Base-by-base conservation (phyloP, 2,329 filamentous ascomycete genomes). In the Ascomycota sp. region DNA sequence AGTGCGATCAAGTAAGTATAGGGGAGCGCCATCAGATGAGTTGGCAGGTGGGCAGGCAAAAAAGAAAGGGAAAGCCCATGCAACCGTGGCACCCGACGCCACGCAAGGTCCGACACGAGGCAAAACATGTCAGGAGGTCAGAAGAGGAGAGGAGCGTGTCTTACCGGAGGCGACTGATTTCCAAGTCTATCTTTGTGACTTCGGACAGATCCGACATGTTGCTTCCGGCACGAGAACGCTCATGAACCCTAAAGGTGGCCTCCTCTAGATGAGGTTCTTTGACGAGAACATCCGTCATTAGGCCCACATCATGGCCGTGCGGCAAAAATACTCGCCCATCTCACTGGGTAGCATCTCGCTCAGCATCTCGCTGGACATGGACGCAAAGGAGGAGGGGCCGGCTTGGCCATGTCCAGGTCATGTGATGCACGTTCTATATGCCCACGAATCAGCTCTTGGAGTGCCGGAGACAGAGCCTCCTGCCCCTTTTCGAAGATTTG, bases 281-380 rank as follows among this genome's bases (percentile, higher is more conserved):
- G 4, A 50, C 36, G n/a, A 54, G 38, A 23, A 36, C 40, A n/a
- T 50, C 44, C 22, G 50, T 50, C 29, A 54, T 15, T 36, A 37
- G n/a, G 43, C 41, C 45, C 43, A 51, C 32, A 52, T 38, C 23
- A 42, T 32, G 15, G 51, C 47, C n/a, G 46, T 49, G 19, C 44
- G 46, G 20, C 41, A 39, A 17, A 53, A 35, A 33, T 53, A 54
- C 17, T 53, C 50, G 21, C 51, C 51, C 33, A 52, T 43, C 22
- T 52, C 48, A 21, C 37, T 38, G 25, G 52, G 41, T 30, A 53
- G 31, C 30, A 53, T 32, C 25, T 45, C 47, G 10, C 42, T 39
- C 10, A n/a, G n/a, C n/a, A n/a, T n/a, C n/a, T n/a, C n/a, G n/a
- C n/a, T n/a, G n/a, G n/a, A n/a, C n/a, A n/a, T n/a, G 42, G 36